A percentile compares a stretch with the other conserved stretches of the same genome.
Conservation (phyloP, 768 basidiomycete species). For the Russula lepida region DNA sequence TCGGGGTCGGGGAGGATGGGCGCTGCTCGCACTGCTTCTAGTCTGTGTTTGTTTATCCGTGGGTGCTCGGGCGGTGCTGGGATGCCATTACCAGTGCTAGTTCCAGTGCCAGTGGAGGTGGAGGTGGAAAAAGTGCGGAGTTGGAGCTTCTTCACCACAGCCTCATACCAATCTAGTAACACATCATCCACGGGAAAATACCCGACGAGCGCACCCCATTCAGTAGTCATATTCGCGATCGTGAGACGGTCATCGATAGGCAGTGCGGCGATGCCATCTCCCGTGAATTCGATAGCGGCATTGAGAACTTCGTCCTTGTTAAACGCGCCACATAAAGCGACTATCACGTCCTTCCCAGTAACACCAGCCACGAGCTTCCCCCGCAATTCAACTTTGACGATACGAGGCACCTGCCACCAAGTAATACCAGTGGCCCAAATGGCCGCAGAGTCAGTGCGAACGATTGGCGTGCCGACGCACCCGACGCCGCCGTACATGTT, state of each 20-base stretch:
- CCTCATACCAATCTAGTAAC: constrained; percentile 81
- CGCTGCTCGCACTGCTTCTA: constrained; percentile 52
- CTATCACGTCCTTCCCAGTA: constrained; percentile 96
- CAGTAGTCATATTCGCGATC: constrained; percentile 99
- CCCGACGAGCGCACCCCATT: constrained; percentile 97
- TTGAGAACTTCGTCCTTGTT: constrained; percentile 96
- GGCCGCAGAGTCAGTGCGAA: constrained; percentile 89
- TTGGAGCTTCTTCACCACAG: constrained; percentile 61
- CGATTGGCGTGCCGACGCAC: constrained; percentile 95
- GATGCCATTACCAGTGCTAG: constrained; percentile 27
- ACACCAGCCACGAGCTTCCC: constrained; percentile 82
- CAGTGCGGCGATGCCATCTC: constrained; percentile 72
- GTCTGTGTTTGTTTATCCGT: constrained; percentile 67
- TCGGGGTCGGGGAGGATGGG: constrained; percentile 61
- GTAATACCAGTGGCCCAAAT: constrained; percentile 98
- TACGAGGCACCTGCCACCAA: constrained; percentile 99
- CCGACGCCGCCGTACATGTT: constrained; percentile 99
- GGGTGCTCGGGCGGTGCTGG: constrained; percentile 76
- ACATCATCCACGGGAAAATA: constrained; percentile 88
- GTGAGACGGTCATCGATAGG: constrained; percentile 89
- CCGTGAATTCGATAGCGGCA: constrained; percentile 92
- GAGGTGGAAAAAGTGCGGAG: constrained; percentile 59
- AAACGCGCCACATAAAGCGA: constrained; percentile 92
- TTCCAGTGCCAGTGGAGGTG: constrained; percentile 15
- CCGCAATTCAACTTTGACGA: constrained; percentile 88